Evolutionary conservation across 805 yeast species (phyloP).

Genomic region (Wickerhamomyces rabaulensis): DNA sequence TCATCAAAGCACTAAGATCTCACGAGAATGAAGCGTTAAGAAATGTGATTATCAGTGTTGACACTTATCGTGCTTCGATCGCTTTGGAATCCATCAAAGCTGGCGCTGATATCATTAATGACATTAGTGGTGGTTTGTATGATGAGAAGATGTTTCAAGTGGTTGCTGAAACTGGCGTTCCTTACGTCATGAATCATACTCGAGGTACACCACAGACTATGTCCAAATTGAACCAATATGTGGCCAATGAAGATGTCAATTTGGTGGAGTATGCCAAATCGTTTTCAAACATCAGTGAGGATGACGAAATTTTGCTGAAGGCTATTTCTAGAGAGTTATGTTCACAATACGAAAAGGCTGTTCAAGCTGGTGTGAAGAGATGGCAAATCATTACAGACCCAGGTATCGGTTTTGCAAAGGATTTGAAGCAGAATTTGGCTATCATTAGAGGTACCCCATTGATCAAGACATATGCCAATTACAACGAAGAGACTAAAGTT

Average conservation of each 20-base stretch:
- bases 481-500: conserved; percentile 19
- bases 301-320: conserved; percentile 36
- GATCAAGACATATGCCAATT: conserved; percentile 44
- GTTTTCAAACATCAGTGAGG: conserved; percentile 22
- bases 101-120: conserved; percentile 92
- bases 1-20: conserved; percentile 54
- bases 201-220: conserved; percentile 79
- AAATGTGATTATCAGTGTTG: conserved; percentile 65
- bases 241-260: conserved; percentile 31
- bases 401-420: conserved; percentile 95
- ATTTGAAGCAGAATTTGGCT: conserved; percentile 59
- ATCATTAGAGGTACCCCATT: conserved; percentile 47
- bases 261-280: conserved; percentile 30
- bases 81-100: conserved; percentile 62
- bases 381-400: conserved; percentile 96
- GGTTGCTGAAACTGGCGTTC: conserved; percentile 65
- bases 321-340: conserved; percentile 66
- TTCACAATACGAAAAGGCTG: conserved; percentile 49
- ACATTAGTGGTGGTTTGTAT: conserved; percentile 73
- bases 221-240: conserved; percentile 54
- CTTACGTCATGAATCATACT: conserved; percentile 78
- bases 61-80: conserved; percentile 75
- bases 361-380: conserved; percentile 58
- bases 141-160: conserved; percentile 65
- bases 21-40: conserved; percentile 31